phyloP scores from a whole-genome alignment of 306 rosid genomes.

The Castanea mollissima region DNA sequence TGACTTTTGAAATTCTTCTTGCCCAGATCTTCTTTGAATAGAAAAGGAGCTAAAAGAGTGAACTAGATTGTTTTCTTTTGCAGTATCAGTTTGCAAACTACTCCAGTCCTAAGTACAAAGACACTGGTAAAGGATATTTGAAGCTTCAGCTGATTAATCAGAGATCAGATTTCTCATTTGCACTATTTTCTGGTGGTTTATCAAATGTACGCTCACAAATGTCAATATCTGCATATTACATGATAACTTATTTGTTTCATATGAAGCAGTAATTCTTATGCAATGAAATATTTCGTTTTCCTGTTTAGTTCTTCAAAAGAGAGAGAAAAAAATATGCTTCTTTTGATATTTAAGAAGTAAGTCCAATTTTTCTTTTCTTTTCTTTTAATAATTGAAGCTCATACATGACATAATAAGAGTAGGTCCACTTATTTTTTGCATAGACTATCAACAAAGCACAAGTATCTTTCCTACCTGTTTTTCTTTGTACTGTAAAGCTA shows the following conservation, averaged over 20 bases:
- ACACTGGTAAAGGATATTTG: slow-evolving; percentile 66
- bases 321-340: neutral
- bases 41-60: neutral
- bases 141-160: slow-evolving; percentile 87
- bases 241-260: neutral
- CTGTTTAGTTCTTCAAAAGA: neutral
- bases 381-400: neutral
- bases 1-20: neutral
- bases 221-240: neutral
- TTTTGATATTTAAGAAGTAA: slow-evolving; percentile 43
- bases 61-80: slow-evolving; percentile 17
- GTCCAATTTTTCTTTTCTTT: slow-evolving; percentile 14
- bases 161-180: slow-evolving; percentile 86
- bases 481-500: slow-evolving; percentile 16
- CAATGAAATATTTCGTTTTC: neutral
- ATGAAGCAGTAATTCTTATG: neutral
- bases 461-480: neutral
- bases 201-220: slow-evolving; percentile 40
- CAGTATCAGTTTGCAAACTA: slow-evolving; percentile 90
- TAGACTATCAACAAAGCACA: slow-evolving; percentile 5
- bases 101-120: slow-evolving; percentile 52
- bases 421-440: slow-evolving; percentile 6
- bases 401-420: slow-evolving; percentile 5
- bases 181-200: slow-evolving; percentile 78
- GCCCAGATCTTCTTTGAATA: neutral